These are phyloP conservation scores for Protomyces pachydermus DNA, from an alignment of 1,139 yeast species.

Conservation along the genomic window DNA sequence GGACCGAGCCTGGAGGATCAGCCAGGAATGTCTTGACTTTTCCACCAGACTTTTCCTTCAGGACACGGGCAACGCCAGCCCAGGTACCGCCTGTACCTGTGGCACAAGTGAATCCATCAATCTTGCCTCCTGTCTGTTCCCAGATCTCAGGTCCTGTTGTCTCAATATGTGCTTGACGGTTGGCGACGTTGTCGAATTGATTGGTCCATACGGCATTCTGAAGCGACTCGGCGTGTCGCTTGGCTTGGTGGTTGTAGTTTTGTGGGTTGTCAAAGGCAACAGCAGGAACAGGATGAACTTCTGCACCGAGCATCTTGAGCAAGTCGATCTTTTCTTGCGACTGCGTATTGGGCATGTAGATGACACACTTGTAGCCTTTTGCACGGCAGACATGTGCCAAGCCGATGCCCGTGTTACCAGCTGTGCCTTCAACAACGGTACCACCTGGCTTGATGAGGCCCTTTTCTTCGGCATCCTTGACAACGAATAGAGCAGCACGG, in stretches of 20 bases:
- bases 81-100: conserved; percentile 92
- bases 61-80: conserved; percentile 73
- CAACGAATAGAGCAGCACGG: conserved; percentile 74
- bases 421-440: conserved; percentile 65
- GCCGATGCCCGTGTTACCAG: conserved; percentile 86
- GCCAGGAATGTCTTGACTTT: conserved; percentile 63
- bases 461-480: conserved; percentile 70
- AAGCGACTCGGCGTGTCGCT: conserved; percentile 68
- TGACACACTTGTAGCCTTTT: conserved; percentile 74
- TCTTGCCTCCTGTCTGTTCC: conserved; percentile 76
- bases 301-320: conserved; percentile 70
- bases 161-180: conserved; percentile 82
- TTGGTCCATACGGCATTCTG: conserved; percentile 86
- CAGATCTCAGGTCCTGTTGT: conserved; percentile 93
- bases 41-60: conserved; percentile 60
- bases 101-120: conserved; percentile 81
- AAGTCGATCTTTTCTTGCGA: conserved; percentile 67
- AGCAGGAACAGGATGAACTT: conserved; percentile 86
- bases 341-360: conserved; percentile 87
- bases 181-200: conserved; percentile 81
- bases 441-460: conserved; percentile 69
- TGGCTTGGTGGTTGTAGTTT: conserved; percentile 56
- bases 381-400: conserved; percentile 82
- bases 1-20: conserved; percentile 89
- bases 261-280: conserved; percentile 74